Evolutionary conservation across 1,284 basidiomycete species (phyloP), one percentile per base, ranked within the genome.

Genomic region (Pseudozyma sp.): DNA sequence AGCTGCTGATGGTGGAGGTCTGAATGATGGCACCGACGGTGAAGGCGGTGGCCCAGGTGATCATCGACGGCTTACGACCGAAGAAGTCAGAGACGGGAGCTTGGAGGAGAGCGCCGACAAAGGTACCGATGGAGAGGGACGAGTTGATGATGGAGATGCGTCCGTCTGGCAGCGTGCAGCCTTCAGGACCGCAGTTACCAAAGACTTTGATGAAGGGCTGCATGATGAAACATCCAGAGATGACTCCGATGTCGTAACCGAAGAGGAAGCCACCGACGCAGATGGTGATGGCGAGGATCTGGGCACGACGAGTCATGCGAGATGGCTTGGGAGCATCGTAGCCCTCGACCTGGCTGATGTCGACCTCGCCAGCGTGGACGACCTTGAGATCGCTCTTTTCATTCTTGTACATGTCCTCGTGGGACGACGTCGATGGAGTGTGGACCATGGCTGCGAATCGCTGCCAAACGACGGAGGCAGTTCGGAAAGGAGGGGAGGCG

Each of bases 81-180:
- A 87, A 87, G 81, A 87, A 88, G 75, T 91, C 88, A 43, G 87
- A 90, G 40, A 87, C 72, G 30, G 85, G 84, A 30, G 84, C 85
- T 43, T 84, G 80, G 35, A 79, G 66, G 86, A 81, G 88, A 45
- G 87, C 88, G 72, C 88, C 91, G 68, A 90, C 88, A 86, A 92
- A 92, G 33, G 90, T 92, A 54, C 91, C 91, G 17, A 89, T 90
- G 8, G 89, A 90, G 50, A 92, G 88, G 64, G 91, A 91, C 45
- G 90, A 90, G 46, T 89, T 88, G 75, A 91, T 87, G 58, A 92
- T 86, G 8, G 90, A 90, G 75, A 89, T 87, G 65, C 88, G 84
- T 30, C 86, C n/a, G 48, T 77, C 44, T 9, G 77, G 67, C 7
- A 78, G 64, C 7, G 53, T 17, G 31, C 65, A 78, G 30, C 60